Base-by-base conservation (phyloP, 1,284 basidiomycete genomes). In the Tranzscheliella williamsii region DNA sequence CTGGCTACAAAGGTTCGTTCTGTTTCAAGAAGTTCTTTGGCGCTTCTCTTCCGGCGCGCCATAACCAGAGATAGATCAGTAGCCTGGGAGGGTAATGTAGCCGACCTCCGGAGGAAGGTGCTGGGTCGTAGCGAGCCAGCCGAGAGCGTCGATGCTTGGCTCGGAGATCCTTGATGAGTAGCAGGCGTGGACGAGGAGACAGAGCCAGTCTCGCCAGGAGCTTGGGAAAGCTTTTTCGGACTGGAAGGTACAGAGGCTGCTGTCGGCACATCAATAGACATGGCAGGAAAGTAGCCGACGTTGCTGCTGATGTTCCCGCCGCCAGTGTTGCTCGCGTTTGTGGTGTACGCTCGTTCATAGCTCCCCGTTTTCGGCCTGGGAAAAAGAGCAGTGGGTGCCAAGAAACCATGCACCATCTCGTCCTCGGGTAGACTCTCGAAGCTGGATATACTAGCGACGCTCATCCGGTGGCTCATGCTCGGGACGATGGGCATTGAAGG, bases 351-450 rank as follows among this genome's bases (percentile, higher is more conserved):
- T 31, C 52, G 47, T 15, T 62, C 58, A 48, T 62, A 56, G 48
- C 53, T 56, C 24, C 23, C 27, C 21, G 18, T 17, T 22, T 52
- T 48, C 11, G 56, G 48, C 22, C 50, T 52, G 31, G 52, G 31
- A 18, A 38, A 36, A n/a, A 40, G 21, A 2, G 31, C 17, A 16
- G 38, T 30, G 6, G 53, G 50, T 5, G 49, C 50, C 15, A 47
- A 45, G 27, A 67, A 67, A 38, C 51, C 48, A 7, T 61, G 54
- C 1, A 70, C 55, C 5, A 48, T 54, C 30, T 70, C 62, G 30
- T 61, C 71, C 50, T 73, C 71, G 18, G 71, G 69, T n/a, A 73
- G 38, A 17, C 60, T 65, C 27, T 73, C 71, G 46, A 73, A 72
- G 41, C 60, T 65, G 5, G 68, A 57, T n/a, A 73, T 53, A 36